Evolutionary conservation across 2,329 filamentous ascomycete species (phyloP), one percentile per base, ranked within the genome.

Genomic region (Penicillium sp.): DNA sequence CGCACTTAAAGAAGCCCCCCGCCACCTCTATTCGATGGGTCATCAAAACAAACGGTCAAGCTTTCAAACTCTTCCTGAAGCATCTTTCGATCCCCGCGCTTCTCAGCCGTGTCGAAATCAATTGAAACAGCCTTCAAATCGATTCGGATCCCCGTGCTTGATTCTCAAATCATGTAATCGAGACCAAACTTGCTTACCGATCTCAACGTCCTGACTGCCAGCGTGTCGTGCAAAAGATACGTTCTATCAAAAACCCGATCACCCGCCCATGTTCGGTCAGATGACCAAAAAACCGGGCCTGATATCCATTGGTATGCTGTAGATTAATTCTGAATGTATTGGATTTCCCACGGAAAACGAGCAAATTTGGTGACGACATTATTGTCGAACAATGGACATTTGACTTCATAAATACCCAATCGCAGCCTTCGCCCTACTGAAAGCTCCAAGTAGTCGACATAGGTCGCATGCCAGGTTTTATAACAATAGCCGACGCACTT

Each of bases 241-340:
- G 54, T 58, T 74, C 71, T 50, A 75, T 62, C 9, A 77, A 42
- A 54, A 79, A 75, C 6, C 75, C 73, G 47, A 78, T 76, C 14
- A 75, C 69, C 33, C 75, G 62, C 2, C 67, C 72, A 3, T 68
- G 58, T 59, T 79, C 75, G 2, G 59, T 69, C 31, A 78, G 55
- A 45, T 77, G 72, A 2, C 68, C 76, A 4, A 77, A 64, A 51
- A 79, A 76, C 31, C 55, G 51, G 58, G 41, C 66, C 69, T 4
- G 69, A 52, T 20, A 78, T 72, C 68, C 70, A 70, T 47, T 71
- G 52, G 55, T 78, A 77, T 4, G 69, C 72, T 5, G 54, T 58
- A 2, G 70, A 75, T 60, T 77, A 75, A 27, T 65, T 65, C 41
- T 75, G 69, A 2, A 75, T 49, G 35, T 68, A 68, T 25, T 63